Conservation (phyloP, 1,284 basidiomycete species). For the Porodaedalea pini region DNA sequence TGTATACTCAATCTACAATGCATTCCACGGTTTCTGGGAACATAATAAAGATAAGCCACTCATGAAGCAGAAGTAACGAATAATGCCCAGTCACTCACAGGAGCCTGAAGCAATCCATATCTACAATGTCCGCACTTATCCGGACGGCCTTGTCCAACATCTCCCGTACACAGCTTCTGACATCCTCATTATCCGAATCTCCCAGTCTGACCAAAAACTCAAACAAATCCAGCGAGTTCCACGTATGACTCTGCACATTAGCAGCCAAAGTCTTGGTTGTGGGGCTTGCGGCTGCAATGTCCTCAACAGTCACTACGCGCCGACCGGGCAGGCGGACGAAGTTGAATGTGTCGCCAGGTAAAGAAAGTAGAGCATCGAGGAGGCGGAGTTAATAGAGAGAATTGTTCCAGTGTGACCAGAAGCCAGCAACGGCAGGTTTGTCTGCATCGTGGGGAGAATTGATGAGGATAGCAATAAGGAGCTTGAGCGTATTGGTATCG, state of each 20-base stretch:
- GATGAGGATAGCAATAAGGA: constrained; percentile 75
- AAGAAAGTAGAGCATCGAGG: constrained; percentile 81
- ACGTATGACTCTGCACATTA: constrained; percentile 85
- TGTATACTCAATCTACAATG: constrained; percentile 83
- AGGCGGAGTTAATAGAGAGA: constrained; percentile 83
- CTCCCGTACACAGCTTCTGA: constrained; percentile 75
- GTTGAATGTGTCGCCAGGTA: constrained; percentile 88
- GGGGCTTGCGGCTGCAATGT: constrained; percentile 79
- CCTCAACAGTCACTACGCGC: constrained; percentile 80
- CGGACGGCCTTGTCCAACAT: constrained; percentile 91
- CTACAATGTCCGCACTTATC: constrained; percentile 90
- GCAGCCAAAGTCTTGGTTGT: constrained; percentile 82
- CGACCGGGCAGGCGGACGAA: constrained; percentile 82
- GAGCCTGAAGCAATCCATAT: constrained; percentile 89
- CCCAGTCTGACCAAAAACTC: constrained; percentile 81
- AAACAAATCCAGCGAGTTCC: constrained; percentile 93
- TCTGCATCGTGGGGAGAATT: constrained; percentile 68
- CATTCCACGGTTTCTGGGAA: constrained; percentile 87
- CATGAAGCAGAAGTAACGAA: constrained; percentile 1
- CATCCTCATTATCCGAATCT: constrained; percentile 67
- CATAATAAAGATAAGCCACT: constrained; percentile 33
- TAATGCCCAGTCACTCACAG: constrained; percentile 62
- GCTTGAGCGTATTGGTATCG: constrained; percentile 78
- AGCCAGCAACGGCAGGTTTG: constrained; percentile 73
- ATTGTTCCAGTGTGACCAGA: constrained; percentile 84